Base-by-base conservation (phyloP, 2,329 filamentous ascomycete genomes). In the Fusarium floridanum region DNA sequence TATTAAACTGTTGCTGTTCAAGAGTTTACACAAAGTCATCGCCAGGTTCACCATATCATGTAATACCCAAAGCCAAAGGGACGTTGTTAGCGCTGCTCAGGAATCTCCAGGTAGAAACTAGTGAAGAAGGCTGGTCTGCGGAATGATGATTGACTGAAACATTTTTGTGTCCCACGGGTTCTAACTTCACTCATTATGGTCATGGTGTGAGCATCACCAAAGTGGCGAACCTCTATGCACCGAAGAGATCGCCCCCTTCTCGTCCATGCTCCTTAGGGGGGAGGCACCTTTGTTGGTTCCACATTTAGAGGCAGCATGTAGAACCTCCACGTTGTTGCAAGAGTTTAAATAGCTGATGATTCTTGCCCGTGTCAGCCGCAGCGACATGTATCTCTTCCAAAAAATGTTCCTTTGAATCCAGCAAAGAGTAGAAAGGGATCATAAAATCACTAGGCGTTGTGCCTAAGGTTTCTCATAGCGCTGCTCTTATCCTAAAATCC, bases 391-490 rank as follows among this genome's bases (percentile, higher is more conserved):
- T 5, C n/a, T 34, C 4, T 16, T 45, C 48, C 37, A 56, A 32
- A 32, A 67, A 67, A 6, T 6, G 20, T 4, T 29, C 17, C 11
- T 45, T 32, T 1, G 27, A 24, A 17, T 32, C 39, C 5, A 27
- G 8, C 11, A 67, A 16, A 6, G 14, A n/a, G n/a, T 64, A 59
- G 6, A 22, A 20, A 5, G 57, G 48, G 1, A 56, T 37, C 29
- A 64, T 57, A 7, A 48, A 39, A 1, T 39, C 24, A 17, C 62
- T 14, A 9, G 64, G 43, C 5, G 27, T 27, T 5, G 24, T 56
- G 4, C 65, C 65, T 9, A 63, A 10, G 8, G 45, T 7, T 29
- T 57, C 65, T 60, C 59, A 67, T 34, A 67, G 11, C 10, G 64
- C 4, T 22, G 37, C 10, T 5, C 36, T 29, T 2, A 64, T 12